These are phyloP conservation scores for Gynostemma pentaphyllum DNA, from an alignment of 306 rosid genomes.

Conservation along the genomic window DNA sequence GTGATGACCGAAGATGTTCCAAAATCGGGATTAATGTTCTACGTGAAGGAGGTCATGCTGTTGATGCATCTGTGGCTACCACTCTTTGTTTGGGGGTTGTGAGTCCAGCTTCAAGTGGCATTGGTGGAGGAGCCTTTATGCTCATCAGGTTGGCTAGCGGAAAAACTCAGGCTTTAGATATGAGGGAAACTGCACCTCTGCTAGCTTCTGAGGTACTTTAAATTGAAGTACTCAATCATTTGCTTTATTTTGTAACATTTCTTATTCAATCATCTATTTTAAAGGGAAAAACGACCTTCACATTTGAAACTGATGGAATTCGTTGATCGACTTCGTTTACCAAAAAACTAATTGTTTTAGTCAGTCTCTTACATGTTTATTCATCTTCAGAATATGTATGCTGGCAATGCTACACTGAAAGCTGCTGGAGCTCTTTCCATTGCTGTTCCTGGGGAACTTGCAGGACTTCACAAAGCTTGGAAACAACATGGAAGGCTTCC, in stretches of 20 bases:
- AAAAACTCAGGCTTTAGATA: conserved; percentile 41
- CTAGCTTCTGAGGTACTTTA: conserved; percentile 51
- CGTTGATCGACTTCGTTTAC: neutral
- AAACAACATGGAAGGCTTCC: conserved; percentile 59
- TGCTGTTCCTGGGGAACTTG: conserved; percentile 68
- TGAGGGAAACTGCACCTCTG: conserved; percentile 81
- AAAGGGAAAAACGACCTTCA: neutral
- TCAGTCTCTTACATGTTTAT: neutral
- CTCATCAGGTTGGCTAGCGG: conserved; percentile 39
- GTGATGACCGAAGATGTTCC: conserved; percentile 60
- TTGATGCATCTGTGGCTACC: conserved; percentile 75
- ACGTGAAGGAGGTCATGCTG: conserved; percentile 63
- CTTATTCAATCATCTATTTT: neutral
- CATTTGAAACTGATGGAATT: neutral
- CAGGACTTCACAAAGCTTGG: conserved; percentile 70
- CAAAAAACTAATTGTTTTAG: neutral
- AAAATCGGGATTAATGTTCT: conserved; percentile 44
- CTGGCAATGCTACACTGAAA: conserved; percentile 38
- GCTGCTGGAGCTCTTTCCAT: conserved; percentile 48
- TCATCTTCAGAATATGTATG: conserved; percentile 58
- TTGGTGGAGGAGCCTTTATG: conserved; percentile 86
- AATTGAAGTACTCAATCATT: neutral
- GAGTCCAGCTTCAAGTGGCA: conserved; percentile 78
- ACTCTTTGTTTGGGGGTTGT: conserved; percentile 80
- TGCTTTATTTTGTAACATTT: neutral